Evolutionary conservation across 2,329 filamentous ascomycete species (phyloP), one percentile per base, ranked within the genome.

Genomic region (Didymella exigua): DNA sequence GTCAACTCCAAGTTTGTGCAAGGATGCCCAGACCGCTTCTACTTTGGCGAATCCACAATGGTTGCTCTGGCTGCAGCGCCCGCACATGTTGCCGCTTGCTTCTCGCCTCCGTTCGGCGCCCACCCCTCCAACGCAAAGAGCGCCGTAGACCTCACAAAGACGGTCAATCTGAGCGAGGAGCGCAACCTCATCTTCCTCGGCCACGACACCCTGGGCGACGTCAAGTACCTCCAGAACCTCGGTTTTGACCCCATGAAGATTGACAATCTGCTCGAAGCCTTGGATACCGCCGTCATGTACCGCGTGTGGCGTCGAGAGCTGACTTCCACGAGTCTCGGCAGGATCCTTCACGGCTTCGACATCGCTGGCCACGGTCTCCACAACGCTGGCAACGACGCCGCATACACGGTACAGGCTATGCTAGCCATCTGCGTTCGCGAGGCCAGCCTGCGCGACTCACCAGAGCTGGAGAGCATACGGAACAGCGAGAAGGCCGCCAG

Each of bases 321-420:
- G 0, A 78, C 88, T 2, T 71, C 79, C 3, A 81, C 82, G 13
- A 83, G 82, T 1, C 81, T 98, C 2, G 77, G 77, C 0, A 77
- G 65, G 5, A 80, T 96, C 13, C 82, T 96, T 21, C 67, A 74
- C 5, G 81, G 88, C 5, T 78, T 96, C 24, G 83, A 82, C 2
- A 83, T 96, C 8, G 65, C 76, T 0, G 84, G 80, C 36, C 84
- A 79, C 73, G 81, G 89, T 63, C 79, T 93, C n/a, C 92, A 96
- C 74, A 96, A 96, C 68, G 92, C 88, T 0, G 84, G 92, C 1
- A 96, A 96, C 61, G 92, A 96, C 70, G 91, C 92, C 0, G 83
- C 86, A 1, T 95, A 89, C 70, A 93, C 91, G 0, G 75, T 96
- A 59, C 86, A 88, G 58, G 88, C 86, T 7, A 84, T 95, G 80